Conservation (phyloP, 2,329 filamentous ascomycete genomes). For the Ophiocordyceps camponoti-leonardi region DNA sequence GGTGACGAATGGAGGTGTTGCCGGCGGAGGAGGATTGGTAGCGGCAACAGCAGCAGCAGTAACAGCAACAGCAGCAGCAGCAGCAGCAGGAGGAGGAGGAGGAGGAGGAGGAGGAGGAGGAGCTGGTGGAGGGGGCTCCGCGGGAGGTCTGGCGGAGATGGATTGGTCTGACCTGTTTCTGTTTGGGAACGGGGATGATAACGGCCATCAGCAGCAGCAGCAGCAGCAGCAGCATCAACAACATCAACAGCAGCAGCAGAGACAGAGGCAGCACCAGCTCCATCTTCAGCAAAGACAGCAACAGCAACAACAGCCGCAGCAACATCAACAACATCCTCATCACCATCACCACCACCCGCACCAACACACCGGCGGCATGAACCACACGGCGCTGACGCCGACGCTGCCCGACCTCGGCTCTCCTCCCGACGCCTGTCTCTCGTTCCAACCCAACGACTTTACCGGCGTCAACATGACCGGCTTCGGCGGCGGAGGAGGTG, state of each 20-base stretch:
- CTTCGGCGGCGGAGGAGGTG: neutral
- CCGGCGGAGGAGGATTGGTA: neutral
- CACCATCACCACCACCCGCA: neutral
- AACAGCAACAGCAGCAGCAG: neutral
- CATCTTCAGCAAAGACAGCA: neutral
- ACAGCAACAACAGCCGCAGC: neutral
- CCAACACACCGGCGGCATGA: neutral
- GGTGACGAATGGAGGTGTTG: neutral
- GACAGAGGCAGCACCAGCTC: too few relatives aligned
- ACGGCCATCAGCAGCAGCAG: neutral
- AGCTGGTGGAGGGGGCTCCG: too few relatives aligned
- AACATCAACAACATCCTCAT: neutral
- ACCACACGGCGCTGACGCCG: neutral
- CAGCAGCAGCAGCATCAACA: neutral
- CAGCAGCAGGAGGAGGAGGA: too few relatives aligned
- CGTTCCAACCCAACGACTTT: neutral
- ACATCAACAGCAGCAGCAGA: neutral
- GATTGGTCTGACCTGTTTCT: constrained; percentile 3
- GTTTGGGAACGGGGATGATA: constrained; percentile 1
- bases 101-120: too few relatives aligned
- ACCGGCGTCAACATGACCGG: neutral
- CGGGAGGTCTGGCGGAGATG: neutral
- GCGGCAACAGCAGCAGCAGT: neutral
- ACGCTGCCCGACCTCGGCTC: constrained; percentile 1
- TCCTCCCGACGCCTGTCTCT: neutral